Evolutionary conservation across 2,329 filamentous ascomycete genomes (phyloP).

Genomic region (Chrysoporthe austroafricana): DNA sequence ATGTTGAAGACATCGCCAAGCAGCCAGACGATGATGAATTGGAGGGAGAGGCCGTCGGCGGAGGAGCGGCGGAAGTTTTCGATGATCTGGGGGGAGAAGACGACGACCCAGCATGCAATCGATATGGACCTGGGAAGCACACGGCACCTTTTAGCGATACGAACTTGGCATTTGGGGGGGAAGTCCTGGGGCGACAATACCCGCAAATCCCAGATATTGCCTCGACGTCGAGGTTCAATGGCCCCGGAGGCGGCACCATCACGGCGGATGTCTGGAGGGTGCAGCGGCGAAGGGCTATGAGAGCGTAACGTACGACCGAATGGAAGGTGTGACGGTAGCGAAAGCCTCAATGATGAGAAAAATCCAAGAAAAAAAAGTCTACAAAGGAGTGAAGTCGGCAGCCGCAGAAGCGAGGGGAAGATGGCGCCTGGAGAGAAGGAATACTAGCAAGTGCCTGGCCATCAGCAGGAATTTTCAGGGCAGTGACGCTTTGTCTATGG

Average conservation of each 20-base stretch:
- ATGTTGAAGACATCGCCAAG: slow-evolving; percentile 97
- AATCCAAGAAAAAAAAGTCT: not conserved
- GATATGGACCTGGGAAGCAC: slow-evolving; percentile 75
- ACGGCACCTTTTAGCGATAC: not conserved
- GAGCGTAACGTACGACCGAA: not conserved
- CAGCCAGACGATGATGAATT: slow-evolving; percentile 93
- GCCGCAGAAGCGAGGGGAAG: not conserved
- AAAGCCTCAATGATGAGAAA: not conserved
- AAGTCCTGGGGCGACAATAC: slow-evolving; percentile 43
- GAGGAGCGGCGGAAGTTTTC: slow-evolving; percentile 88
- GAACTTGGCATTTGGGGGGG: slow-evolving; percentile 17
- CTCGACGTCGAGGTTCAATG: slow-evolving; percentile 79
- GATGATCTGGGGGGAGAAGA: slow-evolving; percentile 96
- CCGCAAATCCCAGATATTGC: slow-evolving; percentile 92
- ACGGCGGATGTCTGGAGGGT: not conserved
- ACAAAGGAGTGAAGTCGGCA: not conserved
- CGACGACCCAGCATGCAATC: slow-evolving; percentile 96
- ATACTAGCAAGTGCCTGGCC: not conserved
- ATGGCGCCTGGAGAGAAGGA: not conserved
- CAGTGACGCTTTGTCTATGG: slow-evolving; percentile 19
- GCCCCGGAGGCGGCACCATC: slow-evolving; percentile 60
- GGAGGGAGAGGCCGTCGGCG: slow-evolving; percentile 85
- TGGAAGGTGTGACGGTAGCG: too few relatives aligned
- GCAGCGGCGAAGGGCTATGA: not conserved
- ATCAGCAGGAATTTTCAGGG: slow-evolving; percentile 23